A percentile compares a stretch with the other conserved stretches of the same genome.
Conservation (phyloP, 208 protist genomes). For the Trichomonas gallinae region DNA sequence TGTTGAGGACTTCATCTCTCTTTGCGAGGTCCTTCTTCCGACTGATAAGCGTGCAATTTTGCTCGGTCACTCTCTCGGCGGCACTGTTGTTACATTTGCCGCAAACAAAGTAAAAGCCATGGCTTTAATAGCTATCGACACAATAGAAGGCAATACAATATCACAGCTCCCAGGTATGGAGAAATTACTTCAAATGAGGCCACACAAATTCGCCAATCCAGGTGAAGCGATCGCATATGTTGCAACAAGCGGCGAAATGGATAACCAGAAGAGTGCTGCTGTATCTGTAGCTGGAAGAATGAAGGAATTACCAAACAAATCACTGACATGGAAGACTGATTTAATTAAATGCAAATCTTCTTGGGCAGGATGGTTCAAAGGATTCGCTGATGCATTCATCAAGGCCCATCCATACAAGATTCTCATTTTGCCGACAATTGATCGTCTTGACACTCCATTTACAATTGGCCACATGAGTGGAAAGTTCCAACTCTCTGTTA, state of each 20-base stretch:
- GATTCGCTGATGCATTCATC: conserved; percentile 2
- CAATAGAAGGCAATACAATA: not conserved
- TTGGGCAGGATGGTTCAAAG: not conserved
- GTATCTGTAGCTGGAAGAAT: not conserved
- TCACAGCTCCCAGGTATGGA: not conserved
- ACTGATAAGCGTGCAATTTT: not conserved
- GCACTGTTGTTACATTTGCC: not conserved
- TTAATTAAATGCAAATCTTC: not conserved
- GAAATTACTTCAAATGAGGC: not conserved
- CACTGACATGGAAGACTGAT: not conserved
- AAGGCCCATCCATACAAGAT: not conserved
- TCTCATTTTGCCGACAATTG: not conserved
- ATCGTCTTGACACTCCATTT: not conserved
- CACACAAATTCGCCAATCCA: not conserved
- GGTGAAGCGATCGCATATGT: not conserved
- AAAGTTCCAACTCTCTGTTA: not conserved
- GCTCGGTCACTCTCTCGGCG: not conserved
- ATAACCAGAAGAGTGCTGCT: not conserved
- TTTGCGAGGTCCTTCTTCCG: not conserved
- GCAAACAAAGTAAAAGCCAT: not conserved
- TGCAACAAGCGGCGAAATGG: not conserved
- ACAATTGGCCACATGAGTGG: conserved; percentile 11
- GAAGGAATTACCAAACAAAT: not conserved
- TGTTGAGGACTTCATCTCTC: not conserved
- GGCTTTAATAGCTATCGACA: not conserved